These are phyloP conservation scores for Bruguiera sexangula DNA, from an alignment of 345 rosid species.

Conservation along the genomic window DNA sequence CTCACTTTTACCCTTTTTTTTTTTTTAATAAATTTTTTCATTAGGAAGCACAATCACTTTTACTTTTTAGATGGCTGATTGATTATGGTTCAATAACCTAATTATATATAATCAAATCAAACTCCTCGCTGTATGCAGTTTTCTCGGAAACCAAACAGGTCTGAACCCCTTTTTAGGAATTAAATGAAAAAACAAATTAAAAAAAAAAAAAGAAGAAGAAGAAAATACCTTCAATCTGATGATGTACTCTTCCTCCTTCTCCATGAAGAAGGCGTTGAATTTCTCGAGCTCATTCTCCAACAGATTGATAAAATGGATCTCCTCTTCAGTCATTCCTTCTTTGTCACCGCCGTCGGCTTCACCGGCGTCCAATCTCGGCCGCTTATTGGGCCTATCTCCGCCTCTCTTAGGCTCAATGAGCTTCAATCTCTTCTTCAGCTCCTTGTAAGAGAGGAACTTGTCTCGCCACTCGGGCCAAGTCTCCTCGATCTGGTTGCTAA, in stretches of 20 bases:
- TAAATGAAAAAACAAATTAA: not conserved
- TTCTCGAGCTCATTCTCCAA: slow-evolving; percentile 92
- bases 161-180: not conserved
- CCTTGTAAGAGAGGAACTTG: slow-evolving; percentile 89
- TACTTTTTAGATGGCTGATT: too few species aligned
- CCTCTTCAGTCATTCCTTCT: slow-evolving; percentile 56
- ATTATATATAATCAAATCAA: not conserved
- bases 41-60: too few species aligned
- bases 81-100: too few species aligned
- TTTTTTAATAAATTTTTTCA: not conserved
- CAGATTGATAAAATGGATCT: slow-evolving; percentile 56
- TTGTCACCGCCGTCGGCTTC: slow-evolving; percentile 16
- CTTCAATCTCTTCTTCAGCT: slow-evolving; percentile 83
- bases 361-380: slow-evolving; percentile 18
- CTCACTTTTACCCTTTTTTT: too few species aligned
- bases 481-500: slow-evolving; percentile 89
- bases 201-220: not conserved
- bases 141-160: slow-evolving; percentile 7
- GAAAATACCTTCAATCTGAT: slow-evolving; percentile 71
- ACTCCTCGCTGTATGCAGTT: not conserved
- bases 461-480: slow-evolving; percentile 93
- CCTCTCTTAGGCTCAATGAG: slow-evolving; percentile 48
- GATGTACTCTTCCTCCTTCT: slow-evolving; percentile 94
- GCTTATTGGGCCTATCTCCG: slow-evolving; percentile 38
- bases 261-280: slow-evolving; percentile 80